Base-by-base conservation (phyloP, 768 basidiomycete genomes). In the Rhodosporidiobolus odoratus region DNA sequence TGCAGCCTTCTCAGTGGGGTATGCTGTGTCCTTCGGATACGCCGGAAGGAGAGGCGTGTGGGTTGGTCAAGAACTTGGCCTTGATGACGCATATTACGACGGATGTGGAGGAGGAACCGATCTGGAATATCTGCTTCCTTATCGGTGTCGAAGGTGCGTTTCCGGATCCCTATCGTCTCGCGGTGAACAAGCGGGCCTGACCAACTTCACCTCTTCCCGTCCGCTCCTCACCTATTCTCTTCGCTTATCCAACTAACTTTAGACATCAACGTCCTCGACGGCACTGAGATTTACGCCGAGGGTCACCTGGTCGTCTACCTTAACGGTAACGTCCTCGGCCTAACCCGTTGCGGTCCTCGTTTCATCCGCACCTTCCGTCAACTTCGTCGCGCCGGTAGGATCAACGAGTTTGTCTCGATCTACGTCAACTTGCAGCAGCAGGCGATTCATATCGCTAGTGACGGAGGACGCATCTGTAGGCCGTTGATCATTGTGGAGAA, bases 81-180 rank as follows among this genome's bases (percentile, higher is more conserved):
- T 83, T 99, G 23, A 99, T 99, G 96, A 98, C 96, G 5, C 95
- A 99, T 80, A 98, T 99, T 79, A 99, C 96, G 15, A 98, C 96
- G 50, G 96, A 98, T 79, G 95, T 93, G 38, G 93, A 95, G 70
- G 96, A 99, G 79, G 91, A 88, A 69, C 94, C 95, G 1, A 90
- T 99, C 64, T 86, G 91, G 73, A 86, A 88, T 68, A 82, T 97
- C 41, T 88, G 91, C 8, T 94, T 89, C 80, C 88, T 96, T 87
- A 86, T 98, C n/a, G 96, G 96, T 37, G 90, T 98, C 25, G 94
- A 99, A 86, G 93, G 92, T 89, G 67, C 62, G 84, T 67, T 40
- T 30, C 43, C 35, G 6, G 15, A n/a, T 45, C 3, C n/a, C 35
- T 40, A n/a, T n/a, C n/a, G n/a, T n/a, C n/a, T n/a, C n/a, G n/a